These are phyloP conservation scores for Phytophthora sp. DNA, from an alignment of 352 stramenopile species.

Conservation along the genomic window DNA sequence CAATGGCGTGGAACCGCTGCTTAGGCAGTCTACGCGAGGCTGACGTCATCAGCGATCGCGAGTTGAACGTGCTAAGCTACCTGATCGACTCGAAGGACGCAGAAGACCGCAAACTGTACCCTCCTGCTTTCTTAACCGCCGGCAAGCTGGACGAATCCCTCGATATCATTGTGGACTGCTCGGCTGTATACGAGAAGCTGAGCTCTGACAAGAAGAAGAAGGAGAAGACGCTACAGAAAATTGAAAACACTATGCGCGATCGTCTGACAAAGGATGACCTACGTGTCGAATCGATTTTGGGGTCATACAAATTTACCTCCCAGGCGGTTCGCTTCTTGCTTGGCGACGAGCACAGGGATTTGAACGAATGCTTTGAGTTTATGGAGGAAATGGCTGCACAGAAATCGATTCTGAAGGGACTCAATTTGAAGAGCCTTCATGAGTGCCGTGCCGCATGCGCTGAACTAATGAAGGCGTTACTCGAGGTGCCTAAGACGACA, in stretches of 20 bases:
- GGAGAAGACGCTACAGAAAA: conserved; percentile 87
- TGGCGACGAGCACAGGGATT: conserved; percentile 83
- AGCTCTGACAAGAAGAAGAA: conserved; percentile 91
- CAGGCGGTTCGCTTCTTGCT: conserved; percentile 81
- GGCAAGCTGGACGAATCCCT: conserved; percentile 89
- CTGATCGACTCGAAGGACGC: conserved; percentile 84
- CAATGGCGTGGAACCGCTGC: conserved; percentile 89
- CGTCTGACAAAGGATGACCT: conserved; percentile 87
- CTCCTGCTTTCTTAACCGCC: conserved; percentile 85
- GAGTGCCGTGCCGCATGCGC: conserved; percentile 68
- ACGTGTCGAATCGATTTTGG: conserved; percentile 80
- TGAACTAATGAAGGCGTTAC: conserved; percentile 86
- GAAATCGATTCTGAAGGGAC: conserved; percentile 78
- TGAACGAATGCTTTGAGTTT: conserved; percentile 87
- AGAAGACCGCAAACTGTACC: conserved; percentile 80
- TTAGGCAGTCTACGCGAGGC: conserved; percentile 77
- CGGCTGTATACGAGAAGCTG: conserved; percentile 81
- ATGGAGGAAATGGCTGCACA: conserved; percentile 84
- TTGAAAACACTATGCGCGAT: conserved; percentile 86
- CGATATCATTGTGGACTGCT: conserved; percentile 85
- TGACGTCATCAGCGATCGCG: conserved; percentile 85
- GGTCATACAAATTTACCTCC: conserved; percentile 89
- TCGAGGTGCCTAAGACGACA: conserved; percentile 82
- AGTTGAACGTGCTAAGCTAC: conserved; percentile 88
- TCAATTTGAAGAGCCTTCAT: conserved; percentile 84